Evolutionary conservation across 2,329 filamentous ascomycete genomes (phyloP).

Genomic region (Diaporthe humulicola): DNA sequence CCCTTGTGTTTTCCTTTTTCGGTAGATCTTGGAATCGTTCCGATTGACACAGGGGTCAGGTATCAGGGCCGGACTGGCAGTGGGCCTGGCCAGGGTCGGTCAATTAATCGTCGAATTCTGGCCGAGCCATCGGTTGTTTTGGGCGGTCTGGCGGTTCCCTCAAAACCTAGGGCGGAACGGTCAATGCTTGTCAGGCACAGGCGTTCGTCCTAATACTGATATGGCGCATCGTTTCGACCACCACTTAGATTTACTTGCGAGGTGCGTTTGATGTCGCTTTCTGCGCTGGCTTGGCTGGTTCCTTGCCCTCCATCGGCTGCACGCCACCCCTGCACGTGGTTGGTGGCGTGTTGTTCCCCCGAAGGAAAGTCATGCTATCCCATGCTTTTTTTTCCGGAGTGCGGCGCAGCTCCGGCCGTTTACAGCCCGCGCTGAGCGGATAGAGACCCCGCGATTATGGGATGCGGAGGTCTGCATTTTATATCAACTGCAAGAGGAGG

Average conservation of each 20-base stretch:
- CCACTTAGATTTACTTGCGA: background rate
- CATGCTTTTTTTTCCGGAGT: slow-evolving; percentile 17
- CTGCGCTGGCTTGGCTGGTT: background rate
- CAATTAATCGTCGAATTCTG: slow-evolving; percentile 30
- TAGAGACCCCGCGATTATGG: slow-evolving; percentile 17
- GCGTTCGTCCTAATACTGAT: background rate
- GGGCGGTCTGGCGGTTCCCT: slow-evolving; percentile 30
- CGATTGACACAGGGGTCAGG: slow-evolving; percentile 26
- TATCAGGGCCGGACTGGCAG: slow-evolving; percentile 16
- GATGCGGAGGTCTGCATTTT: slow-evolving; percentile 17
- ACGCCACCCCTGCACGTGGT: background rate
- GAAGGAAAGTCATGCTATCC: slow-evolving; percentile 17
- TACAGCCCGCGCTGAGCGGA: background rate
- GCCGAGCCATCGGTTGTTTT: slow-evolving; percentile 19
- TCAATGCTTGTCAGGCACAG: slow-evolving; percentile 20
- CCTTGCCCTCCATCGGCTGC: background rate
- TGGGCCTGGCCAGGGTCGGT: slow-evolving; percentile 17
- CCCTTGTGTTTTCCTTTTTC: background rate
- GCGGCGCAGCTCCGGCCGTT: slow-evolving; percentile 7
- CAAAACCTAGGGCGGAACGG: slow-evolving; percentile 9
- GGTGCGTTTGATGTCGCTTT: background rate
- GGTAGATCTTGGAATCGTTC: slow-evolving; percentile 29
- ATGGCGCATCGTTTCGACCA: background rate
- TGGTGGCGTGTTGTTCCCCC: slow-evolving; percentile 13
- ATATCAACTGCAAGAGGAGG: slow-evolving; percentile 11